These are phyloP conservation scores for Metschnikowia aberdeeniae DNA, from an alignment of 805 yeast genomes.

Conservation along the genomic window DNA sequence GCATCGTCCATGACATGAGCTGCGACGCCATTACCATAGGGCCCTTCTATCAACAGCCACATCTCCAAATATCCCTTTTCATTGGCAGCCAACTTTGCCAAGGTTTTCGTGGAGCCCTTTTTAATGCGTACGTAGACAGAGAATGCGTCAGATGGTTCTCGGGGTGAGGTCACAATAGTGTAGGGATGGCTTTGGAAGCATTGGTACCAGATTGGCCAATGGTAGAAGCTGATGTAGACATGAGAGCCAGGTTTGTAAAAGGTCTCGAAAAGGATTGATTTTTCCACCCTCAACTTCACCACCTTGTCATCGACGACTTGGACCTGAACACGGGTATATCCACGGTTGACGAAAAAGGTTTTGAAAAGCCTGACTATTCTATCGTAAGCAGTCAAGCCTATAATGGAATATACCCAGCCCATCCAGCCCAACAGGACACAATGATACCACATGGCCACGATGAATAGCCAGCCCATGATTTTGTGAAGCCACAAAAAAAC, in stretches of 20 bases:
- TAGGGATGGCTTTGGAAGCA: constrained; percentile 19
- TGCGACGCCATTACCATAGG: constrained; percentile 15
- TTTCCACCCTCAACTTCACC: constrained; percentile 15
- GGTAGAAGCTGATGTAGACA: constrained; percentile 16
- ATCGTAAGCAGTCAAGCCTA: constrained; percentile 15
- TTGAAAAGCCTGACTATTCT: constrained; percentile 12
- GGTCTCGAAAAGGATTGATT: constrained; percentile 10
- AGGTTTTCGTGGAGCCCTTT: constrained; percentile 12
- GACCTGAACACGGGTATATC: constrained; percentile 9
- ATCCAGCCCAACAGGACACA: constrained; percentile 17
- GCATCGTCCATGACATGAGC: constrained; percentile 8
- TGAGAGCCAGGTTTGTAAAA: constrained; percentile 16
- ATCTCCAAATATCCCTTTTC: constrained; percentile 13
- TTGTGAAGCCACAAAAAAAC: constrained; percentile 14
- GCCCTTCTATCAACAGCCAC: constrained; percentile 20
- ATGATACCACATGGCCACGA: constrained; percentile 20
- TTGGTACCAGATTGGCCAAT: constrained; percentile 18
- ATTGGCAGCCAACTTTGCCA: constrained; percentile 11
- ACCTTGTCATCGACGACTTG: constrained; percentile 11
- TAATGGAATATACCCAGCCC: constrained; percentile 19
- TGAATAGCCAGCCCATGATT: constrained; percentile 16
- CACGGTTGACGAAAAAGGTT: constrained; percentile 15
- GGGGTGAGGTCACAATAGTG: constrained; percentile 15
- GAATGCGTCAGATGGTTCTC: constrained; percentile 9
- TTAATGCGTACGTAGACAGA: constrained; percentile 17